These are phyloP conservation scores for Pyrenula massariospora DNA, from an alignment of 495 filamentous ascomycete species.

Conservation along the genomic window DNA sequence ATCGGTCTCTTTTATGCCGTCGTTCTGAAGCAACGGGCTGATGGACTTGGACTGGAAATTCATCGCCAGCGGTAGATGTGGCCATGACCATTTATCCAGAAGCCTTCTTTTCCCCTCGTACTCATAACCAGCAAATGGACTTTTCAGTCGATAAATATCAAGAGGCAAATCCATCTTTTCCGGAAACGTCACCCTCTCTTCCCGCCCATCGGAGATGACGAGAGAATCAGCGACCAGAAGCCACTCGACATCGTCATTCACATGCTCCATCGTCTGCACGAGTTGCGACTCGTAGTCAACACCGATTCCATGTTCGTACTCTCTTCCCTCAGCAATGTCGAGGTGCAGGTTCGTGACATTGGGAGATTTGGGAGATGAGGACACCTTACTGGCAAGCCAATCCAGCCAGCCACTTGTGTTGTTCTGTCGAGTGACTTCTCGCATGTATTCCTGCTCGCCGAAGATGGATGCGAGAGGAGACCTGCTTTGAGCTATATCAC, in stretches of 20 bases:
- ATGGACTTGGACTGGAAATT: conserved; percentile 37
- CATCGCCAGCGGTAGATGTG: conserved; percentile 37
- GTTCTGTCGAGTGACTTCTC: conserved; percentile 35
- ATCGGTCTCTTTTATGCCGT: conserved; percentile 24
- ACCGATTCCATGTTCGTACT: conserved; percentile 46
- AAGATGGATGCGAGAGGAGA: conserved; percentile 43
- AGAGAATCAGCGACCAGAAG: conserved; percentile 32
- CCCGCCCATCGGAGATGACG: conserved; percentile 26
- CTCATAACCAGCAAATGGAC: conserved; percentile 30
- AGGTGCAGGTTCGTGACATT: conserved; percentile 32
- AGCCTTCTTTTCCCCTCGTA: conserved; percentile 19
- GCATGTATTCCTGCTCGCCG: conserved; percentile 45
- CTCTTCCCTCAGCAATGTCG: conserved; percentile 24
- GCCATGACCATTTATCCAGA: conserved; percentile 39
- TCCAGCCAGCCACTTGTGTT: conserved; percentile 27
- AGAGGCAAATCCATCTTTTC: conserved; percentile 9
- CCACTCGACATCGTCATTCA: conserved; percentile 33
- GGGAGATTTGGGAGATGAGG: conserved; percentile 30
- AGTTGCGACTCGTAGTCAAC: conserved; percentile 44
- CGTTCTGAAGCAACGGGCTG: conserved; percentile 38
- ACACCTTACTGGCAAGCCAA: conserved; percentile 26
- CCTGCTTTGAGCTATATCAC: background rate
- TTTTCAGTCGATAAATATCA: conserved; percentile 27
- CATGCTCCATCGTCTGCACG: conserved; percentile 38
- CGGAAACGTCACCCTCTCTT: conserved; percentile 6